A percentile compares a stretch with the other conserved stretches of the same genome.
These are phyloP conservation scores for Pleurotus djamor DNA, from an alignment of 768 basidiomycete species.

Conservation along the genomic window DNA sequence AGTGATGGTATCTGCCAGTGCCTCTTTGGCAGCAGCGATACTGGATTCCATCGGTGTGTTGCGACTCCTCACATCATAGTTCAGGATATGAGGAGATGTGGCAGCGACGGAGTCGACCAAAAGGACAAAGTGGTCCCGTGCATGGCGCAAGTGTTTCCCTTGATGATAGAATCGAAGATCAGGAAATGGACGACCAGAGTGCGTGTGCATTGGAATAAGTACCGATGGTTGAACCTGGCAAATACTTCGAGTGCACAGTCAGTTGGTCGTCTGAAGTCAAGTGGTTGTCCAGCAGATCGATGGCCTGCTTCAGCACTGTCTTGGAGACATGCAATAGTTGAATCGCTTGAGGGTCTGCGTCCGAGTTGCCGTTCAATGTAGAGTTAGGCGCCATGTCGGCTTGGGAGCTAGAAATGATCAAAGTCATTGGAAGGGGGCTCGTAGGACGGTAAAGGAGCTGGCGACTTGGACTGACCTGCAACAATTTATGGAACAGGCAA, in stretches of 20 bases:
- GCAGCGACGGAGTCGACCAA: constrained; percentile 54
- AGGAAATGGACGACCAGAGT: neutral
- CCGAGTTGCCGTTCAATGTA: constrained; percentile 2
- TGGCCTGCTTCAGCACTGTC: constrained; percentile 67
- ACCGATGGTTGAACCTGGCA: constrained; percentile 92
- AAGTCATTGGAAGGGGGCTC: too few relatives aligned
- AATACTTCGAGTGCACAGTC: constrained; percentile 60
- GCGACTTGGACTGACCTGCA: too few relatives aligned
- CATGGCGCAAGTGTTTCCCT: constrained; percentile 89
- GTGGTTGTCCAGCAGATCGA: constrained; percentile 67
- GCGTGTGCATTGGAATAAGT: constrained; percentile 10
- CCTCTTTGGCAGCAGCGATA: constrained; percentile 53
- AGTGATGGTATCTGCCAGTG: constrained; percentile 53
- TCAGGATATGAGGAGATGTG: constrained; percentile 49
- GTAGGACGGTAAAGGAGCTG: too few relatives aligned
- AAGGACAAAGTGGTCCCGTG: constrained; percentile 77
- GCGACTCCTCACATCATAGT: constrained; percentile 73
- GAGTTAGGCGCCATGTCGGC: constrained; percentile 2
- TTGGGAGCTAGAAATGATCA: neutral
- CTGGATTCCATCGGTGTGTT: constrained; percentile 85
- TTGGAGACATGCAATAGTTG: constrained; percentile 67
- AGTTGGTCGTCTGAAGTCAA: constrained; percentile 72
- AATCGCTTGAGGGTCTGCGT: constrained; percentile 26
- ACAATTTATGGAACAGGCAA: constrained; percentile 6
- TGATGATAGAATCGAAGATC: constrained; percentile 4